Percentiles rank a stretch among this genome's conserved stretches.
phyloP scores from a whole-genome alignment of 106 monocot species.

The Dendrobium officinale region DNA sequence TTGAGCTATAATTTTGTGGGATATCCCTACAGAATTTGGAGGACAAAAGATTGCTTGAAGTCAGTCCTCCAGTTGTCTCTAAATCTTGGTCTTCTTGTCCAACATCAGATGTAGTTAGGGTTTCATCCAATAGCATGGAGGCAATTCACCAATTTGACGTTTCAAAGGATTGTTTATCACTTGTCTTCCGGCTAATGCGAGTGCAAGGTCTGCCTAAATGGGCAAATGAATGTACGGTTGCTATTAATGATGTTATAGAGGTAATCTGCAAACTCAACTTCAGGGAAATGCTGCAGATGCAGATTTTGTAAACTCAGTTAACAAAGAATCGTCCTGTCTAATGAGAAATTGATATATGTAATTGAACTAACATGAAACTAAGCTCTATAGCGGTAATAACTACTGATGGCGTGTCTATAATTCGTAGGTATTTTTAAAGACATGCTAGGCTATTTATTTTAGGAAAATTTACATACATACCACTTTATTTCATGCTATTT shows the following conservation, averaged over 20 bases:
- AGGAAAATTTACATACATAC: no score
- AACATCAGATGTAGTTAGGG: background rate
- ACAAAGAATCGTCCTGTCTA: background rate
- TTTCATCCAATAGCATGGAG: conserved; percentile 28
- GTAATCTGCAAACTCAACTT: conserved; percentile 15
- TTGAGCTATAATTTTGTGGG: conserved; percentile 9
- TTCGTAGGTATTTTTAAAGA: background rate
- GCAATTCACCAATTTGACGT: conserved; percentile 35
- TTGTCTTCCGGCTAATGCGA: conserved; percentile 60
- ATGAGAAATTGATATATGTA: background rate
- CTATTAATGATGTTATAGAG: conserved; percentile 88
- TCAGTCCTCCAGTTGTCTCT: background rate
- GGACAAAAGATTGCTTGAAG: conserved; percentile 4
- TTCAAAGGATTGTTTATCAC: conserved; percentile 31
- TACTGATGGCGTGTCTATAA: background rate
- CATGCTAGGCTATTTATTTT: background rate
- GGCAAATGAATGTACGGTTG: conserved; percentile 68
- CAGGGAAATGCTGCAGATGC: background rate
- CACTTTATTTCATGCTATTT: no score
- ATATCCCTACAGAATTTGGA: conserved; percentile 16
- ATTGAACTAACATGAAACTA: background rate
- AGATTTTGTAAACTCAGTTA: conserved; percentile 2
- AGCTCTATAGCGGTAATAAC: background rate
- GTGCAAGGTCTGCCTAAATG: conserved; percentile 81
- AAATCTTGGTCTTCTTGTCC: conserved; percentile 8